phyloP scores from a whole-genome alignment of 208 protist species.

The Angomonas deanei region DNA sequence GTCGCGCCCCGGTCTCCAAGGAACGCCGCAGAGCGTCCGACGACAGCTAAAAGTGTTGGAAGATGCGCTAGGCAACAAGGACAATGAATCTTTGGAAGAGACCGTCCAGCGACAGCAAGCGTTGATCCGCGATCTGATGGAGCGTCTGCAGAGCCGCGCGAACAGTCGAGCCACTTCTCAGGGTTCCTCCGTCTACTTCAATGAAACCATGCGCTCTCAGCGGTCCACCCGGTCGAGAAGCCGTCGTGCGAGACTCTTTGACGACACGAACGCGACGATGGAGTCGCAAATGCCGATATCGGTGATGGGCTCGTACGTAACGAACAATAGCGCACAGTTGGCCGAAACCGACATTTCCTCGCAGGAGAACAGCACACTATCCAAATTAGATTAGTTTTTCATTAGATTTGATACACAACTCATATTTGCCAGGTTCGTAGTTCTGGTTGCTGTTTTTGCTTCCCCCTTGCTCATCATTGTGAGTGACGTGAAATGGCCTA shows the following conservation, averaged over 20 bases:
- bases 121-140: slow-evolving; percentile 28
- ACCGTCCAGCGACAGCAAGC: slow-evolving; percentile 36
- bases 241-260: too few relatives aligned
- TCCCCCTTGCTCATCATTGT: too few relatives aligned
- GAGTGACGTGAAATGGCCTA: too few relatives aligned
- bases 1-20: neutral
- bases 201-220: too few relatives aligned
- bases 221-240: too few relatives aligned
- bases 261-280: slow-evolving; percentile 5
- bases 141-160: slow-evolving; percentile 13
- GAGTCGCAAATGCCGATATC: slow-evolving; percentile 7
- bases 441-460: too few relatives aligned
- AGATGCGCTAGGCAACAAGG: slow-evolving; percentile 9
- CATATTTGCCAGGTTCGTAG: too few relatives aligned
- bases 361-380: neutral
- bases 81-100: slow-evolving; percentile 16
- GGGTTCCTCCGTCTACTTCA: neutral
- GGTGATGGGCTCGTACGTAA: neutral
- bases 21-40: slow-evolving; percentile 2
- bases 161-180: neutral
- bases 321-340: neutral
- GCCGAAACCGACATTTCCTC: slow-evolving; percentile 23
- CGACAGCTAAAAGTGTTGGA: neutral
- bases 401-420: too few relatives aligned
- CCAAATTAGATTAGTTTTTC: neutral